Evolutionary conservation across 2,329 filamentous ascomycete genomes (phyloP), one percentile per base, ranked within the genome.

Genomic region (Xylariales sp.): DNA sequence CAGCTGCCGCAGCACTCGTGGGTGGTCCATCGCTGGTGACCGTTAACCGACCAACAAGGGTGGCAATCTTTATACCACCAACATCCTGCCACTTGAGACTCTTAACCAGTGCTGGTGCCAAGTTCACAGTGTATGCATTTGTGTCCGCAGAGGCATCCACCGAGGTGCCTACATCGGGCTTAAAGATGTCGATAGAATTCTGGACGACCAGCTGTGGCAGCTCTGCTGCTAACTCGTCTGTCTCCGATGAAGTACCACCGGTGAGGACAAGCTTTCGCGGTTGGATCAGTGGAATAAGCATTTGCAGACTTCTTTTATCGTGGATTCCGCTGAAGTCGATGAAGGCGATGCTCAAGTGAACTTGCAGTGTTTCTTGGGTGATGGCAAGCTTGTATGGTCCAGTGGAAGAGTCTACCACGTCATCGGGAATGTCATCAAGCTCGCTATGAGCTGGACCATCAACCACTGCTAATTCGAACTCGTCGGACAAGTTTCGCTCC

Each of bases 61-160:
- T 94, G 13, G 95, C 91, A 40, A 98, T 88, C 27, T 88, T 86
- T 6, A 97, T 70, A 3, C 86, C 89, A 40, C 88, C 83, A 17
- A 97, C 89, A 41, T 88, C 90, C 65, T 97, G 93, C 93, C 93
- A 97, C 55, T 87, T 88, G 42, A 98, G 73, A 50, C 85, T 85
- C 62, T 88, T 88, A 42, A 95, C 85, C 15, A 98, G 78, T 30
- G 78, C 70, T 49, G 91, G 87, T 33, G 88, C 89, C 14, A 98
- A 74, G 61, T 90, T 95, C 43, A 98, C 86, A 17, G 87, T 83
- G 93, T 94, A 98, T 4, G 93, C 90, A 57, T 97, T 96, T 5
- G 91, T 97, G 58, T 98, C 93, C 29, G 97, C 91, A 54, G 90
- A 96, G 11, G 91, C 93, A 60, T 98, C 83, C 29, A 98, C 74